Base-by-base conservation (phyloP, 2,329 filamentous ascomycete genomes). In the Trichoderma guizhouense region DNA sequence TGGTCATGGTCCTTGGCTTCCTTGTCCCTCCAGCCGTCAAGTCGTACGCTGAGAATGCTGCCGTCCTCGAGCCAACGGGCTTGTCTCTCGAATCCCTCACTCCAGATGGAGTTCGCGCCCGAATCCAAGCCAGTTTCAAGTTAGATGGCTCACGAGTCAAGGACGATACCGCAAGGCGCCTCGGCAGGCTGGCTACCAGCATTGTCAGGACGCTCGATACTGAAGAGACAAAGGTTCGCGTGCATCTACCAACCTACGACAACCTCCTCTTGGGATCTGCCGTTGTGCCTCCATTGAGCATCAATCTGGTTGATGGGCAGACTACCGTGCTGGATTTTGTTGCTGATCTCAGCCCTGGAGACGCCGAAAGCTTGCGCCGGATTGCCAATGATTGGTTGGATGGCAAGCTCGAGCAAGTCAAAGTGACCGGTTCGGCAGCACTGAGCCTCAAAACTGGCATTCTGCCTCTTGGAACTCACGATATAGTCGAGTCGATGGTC, bases 381-480 rank as follows among this genome's bases (percentile, higher is more conserved):
- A 88, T 98, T 74, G 94, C 93, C 61, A 94, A 96, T 79, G 92
- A 97, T 80, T 98, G 94, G 91, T 83, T 99, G 73, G 90, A 93
- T 69, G 94, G 95, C 51, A 91, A 89, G 69, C 84, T 98, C 72
- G 87, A 90, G 12, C 85, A 87, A 71, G 83, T 99, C 71, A 89
- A 88, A 73, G 84, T 98, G 15, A 86, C 90, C 69, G 95, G 92
- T 57, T 92, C 91, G 77, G 91, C 93, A 30, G 84, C 91, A 51
- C 85, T 98, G 47, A 86, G 87, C 36, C 82, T 98, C 71, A 94
- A 90, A 79, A 93, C 94, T 61, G 95, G 96, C 28, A 82, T 97
- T 64, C 84, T 98, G 73, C 88, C 89, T 58, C 85, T 98, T 26
- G 95, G 95, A 74, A 91, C 89, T 69, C 93, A 97, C 79, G 83